Base-by-base conservation (phyloP, 768 basidiomycete species). In the Strobilomyces confusus region DNA sequence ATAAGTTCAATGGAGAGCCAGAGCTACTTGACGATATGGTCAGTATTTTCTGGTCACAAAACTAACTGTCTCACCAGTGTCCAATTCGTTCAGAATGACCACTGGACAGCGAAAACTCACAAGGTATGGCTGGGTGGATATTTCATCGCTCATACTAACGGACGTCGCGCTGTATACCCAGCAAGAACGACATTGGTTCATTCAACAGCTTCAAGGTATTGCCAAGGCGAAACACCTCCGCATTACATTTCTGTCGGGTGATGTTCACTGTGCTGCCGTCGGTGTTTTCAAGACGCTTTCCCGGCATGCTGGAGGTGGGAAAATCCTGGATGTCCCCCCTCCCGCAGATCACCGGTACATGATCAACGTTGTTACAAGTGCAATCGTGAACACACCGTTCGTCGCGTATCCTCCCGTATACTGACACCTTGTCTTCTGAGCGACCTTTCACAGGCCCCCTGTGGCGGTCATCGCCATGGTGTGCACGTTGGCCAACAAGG, bases 371-470 rank as follows among this genome's bases (percentile, higher is more conserved):
- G 80, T 92, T 9, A 83, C 89, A 5, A 92, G 91, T 62, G 95
- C 95, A 14, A 98, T 99, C 58, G 95, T 99, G 44, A 95, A 97
- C 65, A 97, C 95, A 6, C 94, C 95, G 87, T 87, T 64, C 65
- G 88, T 75, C 11, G 9, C 55, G 7, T 33, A 19, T 19, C 17
- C 34, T 26, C 14, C 14, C 14, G 11, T n/a, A 15, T 13, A 3
- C 23, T 25, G 6, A 41, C 19, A 34, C 51, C 19, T 19, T 51
- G 55, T 33, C 19, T 11, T 25, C 9, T 29, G 30, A 52, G 4
- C 26, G 22, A 44, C 32, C 25, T 25, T 49, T 43, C 9, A 20
- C 51, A 74, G 71, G 32, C 89, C 89, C 14, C 91, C 92, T 1
- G 70, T 73, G 49, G 79, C 75, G 3, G 92, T 95, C 14, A 80